Evolutionary conservation across 257 asterid genomes (phyloP), one percentile per base, ranked within the genome.

Genomic region (Nicotiana tomentosiformis): DNA sequence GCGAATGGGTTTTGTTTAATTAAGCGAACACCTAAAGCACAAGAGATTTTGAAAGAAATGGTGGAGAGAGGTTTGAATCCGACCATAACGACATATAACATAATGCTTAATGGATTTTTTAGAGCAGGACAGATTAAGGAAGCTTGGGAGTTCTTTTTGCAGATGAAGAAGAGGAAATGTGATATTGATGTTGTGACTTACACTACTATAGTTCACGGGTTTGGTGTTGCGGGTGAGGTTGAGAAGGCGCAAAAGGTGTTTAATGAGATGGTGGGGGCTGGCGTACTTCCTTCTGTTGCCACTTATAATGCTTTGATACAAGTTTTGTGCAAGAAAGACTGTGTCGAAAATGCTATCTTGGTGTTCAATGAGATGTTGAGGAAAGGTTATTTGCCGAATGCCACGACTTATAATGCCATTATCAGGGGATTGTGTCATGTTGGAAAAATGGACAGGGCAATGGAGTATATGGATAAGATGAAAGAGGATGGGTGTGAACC

Each of bases 251-350:
- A 83, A 53, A 92, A 88, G 83, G 87, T 94, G 86, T 92, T 96
- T 66, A 82, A 84, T 83, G 98, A 93, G 84, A 94, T 96, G 98
- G 74, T 90, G 77, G 93, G 90, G 64, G 93, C 90, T n/a, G 99
- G 99, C 17, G 91, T 96, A 66, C 93, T 96, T 77, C 99, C 99
- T 2, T 92, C 98, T 1, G 86, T 94, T n/a, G 93, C 95, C 7
- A 94, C 99, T 67, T 96, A 90, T 85, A 93, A 91, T 85, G 95
- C 98, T 64, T n/a, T 96, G 82, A 91, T 96, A 85, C 98, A 94
- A 87, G 95, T 93, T 67, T 78, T 96, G 83, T 96, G 99, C 86
- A 94, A 96, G 92, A 94, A 94, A 83, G 98, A 93, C 82, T 82
- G 86, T 55, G 90, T 94, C 65, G 98, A 92, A 85, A 94, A 91